A percentile compares a stretch with the other conserved stretches of the same genome.
Conservation (phyloP, 495 filamentous ascomycete species). For the Jackrogersella multiformis region DNA sequence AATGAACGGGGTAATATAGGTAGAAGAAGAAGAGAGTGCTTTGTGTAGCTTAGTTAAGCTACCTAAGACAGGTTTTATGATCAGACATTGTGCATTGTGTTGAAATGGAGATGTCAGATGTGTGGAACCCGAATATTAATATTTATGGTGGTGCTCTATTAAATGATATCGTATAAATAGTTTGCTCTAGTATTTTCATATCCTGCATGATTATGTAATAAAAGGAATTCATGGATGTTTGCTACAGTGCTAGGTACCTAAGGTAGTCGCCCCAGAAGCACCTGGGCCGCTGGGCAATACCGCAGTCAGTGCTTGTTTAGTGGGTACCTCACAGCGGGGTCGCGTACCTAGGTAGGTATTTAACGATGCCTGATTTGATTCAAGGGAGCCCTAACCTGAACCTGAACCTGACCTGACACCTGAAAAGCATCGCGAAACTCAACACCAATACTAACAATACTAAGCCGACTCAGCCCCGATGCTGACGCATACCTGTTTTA, state of each 20-base stretch:
- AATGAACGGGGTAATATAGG: neutral
- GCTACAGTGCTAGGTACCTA: neutral
- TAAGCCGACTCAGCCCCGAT: constrained; percentile 32
- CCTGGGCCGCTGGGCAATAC: no score
- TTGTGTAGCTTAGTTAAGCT: no score
- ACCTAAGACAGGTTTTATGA: no score
- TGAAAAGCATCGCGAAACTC: constrained; percentile 15
- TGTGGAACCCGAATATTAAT: neutral
- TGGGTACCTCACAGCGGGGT: no score
- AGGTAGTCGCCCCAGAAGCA: no score
- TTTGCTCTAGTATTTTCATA: no score
- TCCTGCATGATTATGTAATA: no score
- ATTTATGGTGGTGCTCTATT: no score
- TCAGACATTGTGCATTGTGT: neutral
- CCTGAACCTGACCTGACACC: no score
- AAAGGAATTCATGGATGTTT: constrained; percentile 22
- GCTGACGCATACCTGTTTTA: constrained; percentile 29
- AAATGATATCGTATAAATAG: no score
- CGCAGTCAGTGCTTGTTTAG: constrained; percentile 32
- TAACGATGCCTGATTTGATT: constrained; percentile 16
- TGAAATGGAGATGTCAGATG: no score
- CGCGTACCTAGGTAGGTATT: neutral
- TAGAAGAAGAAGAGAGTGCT: neutral
- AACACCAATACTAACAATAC: constrained; percentile 7
- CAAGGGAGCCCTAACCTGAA: neutral